phyloP scores from a whole-genome alignment of 805 yeast genomes.

The Saccharomycopsis schoenii region DNA sequence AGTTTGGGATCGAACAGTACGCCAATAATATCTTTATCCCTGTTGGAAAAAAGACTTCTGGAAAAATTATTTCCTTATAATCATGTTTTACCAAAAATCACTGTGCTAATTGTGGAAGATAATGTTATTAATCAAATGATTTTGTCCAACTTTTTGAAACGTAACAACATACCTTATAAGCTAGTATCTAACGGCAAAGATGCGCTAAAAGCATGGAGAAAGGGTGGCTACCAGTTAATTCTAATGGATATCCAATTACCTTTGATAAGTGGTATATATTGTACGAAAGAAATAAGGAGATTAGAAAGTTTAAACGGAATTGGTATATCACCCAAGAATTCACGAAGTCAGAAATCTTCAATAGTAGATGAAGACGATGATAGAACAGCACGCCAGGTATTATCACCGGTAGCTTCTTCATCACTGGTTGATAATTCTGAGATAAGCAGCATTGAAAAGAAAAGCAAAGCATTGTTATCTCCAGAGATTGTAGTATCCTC shows the following conservation, averaged over 20 bases:
- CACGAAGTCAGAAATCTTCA: not conserved
- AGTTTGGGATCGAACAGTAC: not conserved
- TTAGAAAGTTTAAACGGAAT: constrained; percentile 72
- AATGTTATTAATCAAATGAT: constrained; percentile 89
- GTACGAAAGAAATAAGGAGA: constrained; percentile 82
- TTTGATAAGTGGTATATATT: constrained; percentile 91
- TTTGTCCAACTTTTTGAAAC: constrained; percentile 76
- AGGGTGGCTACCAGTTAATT: constrained; percentile 89
- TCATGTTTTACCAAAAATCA: constrained; percentile 77
- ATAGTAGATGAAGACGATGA: not conserved
- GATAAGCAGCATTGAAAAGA: not conserved
- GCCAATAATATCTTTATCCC: not conserved
- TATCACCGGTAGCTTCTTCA: not conserved
- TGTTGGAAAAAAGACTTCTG: constrained; percentile 11
- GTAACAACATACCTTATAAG: constrained; percentile 73
- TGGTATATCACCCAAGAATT: constrained; percentile 31
- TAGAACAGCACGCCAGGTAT: not conserved
- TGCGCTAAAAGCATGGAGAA: constrained; percentile 89
- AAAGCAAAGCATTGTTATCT: not conserved
- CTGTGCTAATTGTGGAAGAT: constrained; percentile 91
- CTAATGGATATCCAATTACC: constrained; percentile 97
- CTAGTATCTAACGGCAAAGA: constrained; percentile 92
- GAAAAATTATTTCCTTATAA: constrained; percentile 19
- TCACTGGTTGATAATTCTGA: not conserved
- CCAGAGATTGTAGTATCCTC: not conserved